Conservation (phyloP, 2,329 filamentous ascomycete genomes). For the Microsporum audouinii region DNA sequence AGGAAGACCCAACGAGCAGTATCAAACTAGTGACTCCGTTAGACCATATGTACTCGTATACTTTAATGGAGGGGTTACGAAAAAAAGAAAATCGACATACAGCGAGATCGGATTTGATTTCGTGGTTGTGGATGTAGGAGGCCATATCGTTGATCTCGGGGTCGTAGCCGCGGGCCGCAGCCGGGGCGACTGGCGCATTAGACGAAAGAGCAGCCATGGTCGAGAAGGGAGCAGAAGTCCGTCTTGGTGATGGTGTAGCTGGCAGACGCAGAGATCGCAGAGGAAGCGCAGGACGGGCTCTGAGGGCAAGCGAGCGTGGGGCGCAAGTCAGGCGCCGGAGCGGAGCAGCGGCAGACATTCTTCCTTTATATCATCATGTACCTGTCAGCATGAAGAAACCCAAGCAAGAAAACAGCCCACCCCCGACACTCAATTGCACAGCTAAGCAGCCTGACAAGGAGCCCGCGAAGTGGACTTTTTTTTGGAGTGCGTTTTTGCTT, state of each 20-base stretch:
- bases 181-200: conserved; percentile 24
- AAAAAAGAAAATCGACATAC: conserved; percentile 45
- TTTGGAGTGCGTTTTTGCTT: too few species aligned
- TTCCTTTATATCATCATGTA: not conserved
- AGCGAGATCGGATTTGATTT: conserved; percentile 82
- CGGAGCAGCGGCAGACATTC: conserved; percentile 32
- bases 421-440: not conserved
- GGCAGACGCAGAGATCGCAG: conserved; percentile 25
- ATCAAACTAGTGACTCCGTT: conserved; percentile 56
- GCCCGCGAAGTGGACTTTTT: too few species aligned
- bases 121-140: conserved; percentile 83
- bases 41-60: conserved; percentile 3
- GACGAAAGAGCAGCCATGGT: conserved; percentile 34
- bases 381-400: conserved; percentile 21
- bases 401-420: conserved; percentile 3
- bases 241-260: conserved; percentile 24
- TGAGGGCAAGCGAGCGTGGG: conserved; percentile 31
- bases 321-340: conserved; percentile 33
- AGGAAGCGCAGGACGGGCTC: conserved; percentile 36
- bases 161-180: conserved; percentile 55
- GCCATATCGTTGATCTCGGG: conserved; percentile 93
- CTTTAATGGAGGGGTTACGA: not conserved
- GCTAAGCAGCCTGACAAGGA: not conserved
- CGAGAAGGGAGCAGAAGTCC: conserved; percentile 29
- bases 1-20: conserved; percentile 94